Evolutionary conservation across 306 rosid species (phyloP).

Genomic region (Arachis stenosperma): DNA sequence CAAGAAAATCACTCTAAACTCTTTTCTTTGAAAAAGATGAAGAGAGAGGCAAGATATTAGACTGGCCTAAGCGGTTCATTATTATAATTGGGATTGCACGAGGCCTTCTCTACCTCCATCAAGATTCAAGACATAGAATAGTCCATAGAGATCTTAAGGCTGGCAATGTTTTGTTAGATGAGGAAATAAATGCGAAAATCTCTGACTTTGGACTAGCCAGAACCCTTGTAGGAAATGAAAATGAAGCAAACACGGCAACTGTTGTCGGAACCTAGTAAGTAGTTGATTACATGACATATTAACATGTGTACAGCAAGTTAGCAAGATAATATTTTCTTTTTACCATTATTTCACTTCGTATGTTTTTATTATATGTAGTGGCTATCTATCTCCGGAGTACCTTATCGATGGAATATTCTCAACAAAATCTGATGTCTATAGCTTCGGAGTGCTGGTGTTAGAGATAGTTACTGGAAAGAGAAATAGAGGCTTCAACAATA

Average conservation of each 20-base stretch:
- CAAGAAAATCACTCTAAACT: not conserved
- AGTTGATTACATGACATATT: too few species aligned
- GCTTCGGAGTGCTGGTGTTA: not conserved
- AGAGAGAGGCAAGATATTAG: slow-evolving; percentile 21
- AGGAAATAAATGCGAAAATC: slow-evolving; percentile 37
- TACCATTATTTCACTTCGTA: not conserved
- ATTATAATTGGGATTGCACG: slow-evolving; percentile 53
- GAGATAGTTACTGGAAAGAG: not conserved
- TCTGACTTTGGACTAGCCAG: slow-evolving; percentile 39
- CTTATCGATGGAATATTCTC: slow-evolving; percentile 29
- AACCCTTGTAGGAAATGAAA: slow-evolving; percentile 39
- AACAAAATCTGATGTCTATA: not conserved
- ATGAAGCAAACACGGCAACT: slow-evolving; percentile 20
- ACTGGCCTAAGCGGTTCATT: slow-evolving; percentile 42
- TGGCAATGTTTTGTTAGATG: slow-evolving; percentile 28
- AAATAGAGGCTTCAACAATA: not conserved
- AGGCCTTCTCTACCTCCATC: slow-evolving; percentile 64
- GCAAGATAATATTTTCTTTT: too few species aligned
- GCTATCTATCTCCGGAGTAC: slow-evolving; percentile 32
- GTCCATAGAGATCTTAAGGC: slow-evolving; percentile 44
- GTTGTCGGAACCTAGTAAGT: slow-evolving; percentile 43
- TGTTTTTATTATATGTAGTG: not conserved
- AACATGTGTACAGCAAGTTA: too few species aligned
- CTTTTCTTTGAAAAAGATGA: slow-evolving; percentile 21
- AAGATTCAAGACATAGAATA: slow-evolving; percentile 43